phyloP scores from a whole-genome alignment of 805 yeast species.

The Candida peoriensis region DNA sequence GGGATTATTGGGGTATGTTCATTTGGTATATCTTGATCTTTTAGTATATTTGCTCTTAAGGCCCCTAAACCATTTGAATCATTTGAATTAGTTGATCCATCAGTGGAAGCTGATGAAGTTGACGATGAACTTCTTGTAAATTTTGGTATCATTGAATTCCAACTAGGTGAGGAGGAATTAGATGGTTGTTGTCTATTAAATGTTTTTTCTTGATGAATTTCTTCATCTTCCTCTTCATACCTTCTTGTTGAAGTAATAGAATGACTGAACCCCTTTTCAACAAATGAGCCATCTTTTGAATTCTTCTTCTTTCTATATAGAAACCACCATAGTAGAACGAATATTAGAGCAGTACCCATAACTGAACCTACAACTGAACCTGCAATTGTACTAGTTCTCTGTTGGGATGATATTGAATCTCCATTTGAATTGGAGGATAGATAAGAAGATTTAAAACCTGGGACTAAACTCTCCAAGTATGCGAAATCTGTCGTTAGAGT shows the following conservation, averaged over 20 bases:
- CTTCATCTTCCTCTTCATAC: constrained; percentile 11
- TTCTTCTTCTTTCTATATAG: constrained; percentile 8
- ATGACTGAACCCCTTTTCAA: constrained; percentile 22
- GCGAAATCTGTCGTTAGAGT: constrained; percentile 19
- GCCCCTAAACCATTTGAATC: constrained; percentile 10
- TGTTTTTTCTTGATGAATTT: neutral
- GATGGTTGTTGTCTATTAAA: neutral
- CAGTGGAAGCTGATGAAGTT: neutral
- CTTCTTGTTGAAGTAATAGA: constrained; percentile 22
- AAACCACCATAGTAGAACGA: constrained; percentile 14
- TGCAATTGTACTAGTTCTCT: constrained; percentile 19
- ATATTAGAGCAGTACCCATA: constrained; percentile 12
- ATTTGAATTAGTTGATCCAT: constrained; percentile 5
- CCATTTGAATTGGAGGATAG: neutral
- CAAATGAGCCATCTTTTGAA: neutral
- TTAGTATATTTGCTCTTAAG: constrained; percentile 12
- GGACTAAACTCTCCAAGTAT: constrained; percentile 10
- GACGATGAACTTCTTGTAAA: constrained; percentile 3
- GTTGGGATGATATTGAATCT: neutral
- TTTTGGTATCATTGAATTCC: neutral
- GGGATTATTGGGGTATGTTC: constrained; percentile 3
- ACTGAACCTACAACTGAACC: constrained; percentile 26
- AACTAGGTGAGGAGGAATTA: neutral
- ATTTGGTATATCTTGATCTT: constrained; percentile 10
- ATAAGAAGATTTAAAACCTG: constrained; percentile 4